Evolutionary conservation across 495 filamentous ascomycete species (phyloP).

Genomic region (Geoglossum glabrum): DNA sequence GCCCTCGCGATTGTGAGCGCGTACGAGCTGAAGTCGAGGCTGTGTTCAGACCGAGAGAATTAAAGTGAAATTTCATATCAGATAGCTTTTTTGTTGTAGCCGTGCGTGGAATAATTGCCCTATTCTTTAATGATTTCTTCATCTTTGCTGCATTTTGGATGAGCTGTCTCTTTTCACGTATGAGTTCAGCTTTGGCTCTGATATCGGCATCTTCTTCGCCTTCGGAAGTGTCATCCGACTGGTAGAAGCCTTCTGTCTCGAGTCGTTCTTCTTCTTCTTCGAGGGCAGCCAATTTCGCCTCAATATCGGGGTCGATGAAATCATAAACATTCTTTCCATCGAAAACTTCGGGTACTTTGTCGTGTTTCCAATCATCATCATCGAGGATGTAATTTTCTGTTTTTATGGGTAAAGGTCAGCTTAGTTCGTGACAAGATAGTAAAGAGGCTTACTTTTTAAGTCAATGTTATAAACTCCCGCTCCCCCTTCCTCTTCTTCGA

Average conservation of each 20-base stretch:
- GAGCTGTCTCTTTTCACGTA: constrained; percentile 73
- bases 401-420: neutral
- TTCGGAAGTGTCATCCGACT: constrained; percentile 40
- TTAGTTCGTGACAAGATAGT: neutral
- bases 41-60: constrained; percentile 69
- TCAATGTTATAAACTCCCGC: constrained; percentile 91
- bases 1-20: constrained; percentile 47
- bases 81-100: constrained; percentile 57
- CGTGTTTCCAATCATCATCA: constrained; percentile 79
- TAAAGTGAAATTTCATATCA: constrained; percentile 65
- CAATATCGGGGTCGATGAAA: constrained; percentile 92
- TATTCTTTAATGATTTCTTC: constrained; percentile 89
- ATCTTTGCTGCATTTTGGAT: constrained; percentile 84
- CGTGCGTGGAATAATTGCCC: constrained; percentile 66
- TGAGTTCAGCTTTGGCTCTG: constrained; percentile 78
- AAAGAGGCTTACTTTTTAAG: constrained; percentile 31
- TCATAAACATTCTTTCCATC: constrained; percentile 94
- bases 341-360: constrained; percentile 82
- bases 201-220: constrained; percentile 74
- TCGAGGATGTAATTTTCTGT: constrained; percentile 56
- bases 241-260: constrained; percentile 68
- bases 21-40: constrained; percentile 50
- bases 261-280: constrained; percentile 90
- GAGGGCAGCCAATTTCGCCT: constrained; percentile 67
- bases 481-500: constrained; percentile 84